Conservation (phyloP, 2,329 filamentous ascomycete genomes). For the Botrytis hyacinthi region DNA sequence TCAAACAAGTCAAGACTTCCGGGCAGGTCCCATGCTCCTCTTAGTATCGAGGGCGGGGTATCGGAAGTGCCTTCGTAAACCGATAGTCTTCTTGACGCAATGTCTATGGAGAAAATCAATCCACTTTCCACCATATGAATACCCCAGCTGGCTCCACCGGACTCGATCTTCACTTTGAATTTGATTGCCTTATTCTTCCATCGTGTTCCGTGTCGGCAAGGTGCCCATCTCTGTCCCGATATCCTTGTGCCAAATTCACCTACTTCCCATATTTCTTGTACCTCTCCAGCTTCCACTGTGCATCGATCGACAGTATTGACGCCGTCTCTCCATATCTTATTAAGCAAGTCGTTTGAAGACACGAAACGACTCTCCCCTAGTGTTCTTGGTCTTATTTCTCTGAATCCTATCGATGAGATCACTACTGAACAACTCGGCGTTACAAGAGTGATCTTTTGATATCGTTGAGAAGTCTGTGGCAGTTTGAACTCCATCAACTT, state of each 20-base stretch:
- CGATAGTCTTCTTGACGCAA: background rate
- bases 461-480: slow-evolving; percentile 30
- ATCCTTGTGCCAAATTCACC: slow-evolving; percentile 9
- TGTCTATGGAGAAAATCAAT: slow-evolving; percentile 5
- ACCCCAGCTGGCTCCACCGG: slow-evolving; percentile 6
- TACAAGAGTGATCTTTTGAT: slow-evolving; percentile 29
- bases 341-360: slow-evolving; percentile 29
- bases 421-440: slow-evolving; percentile 27
- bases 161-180: slow-evolving; percentile 4
- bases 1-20: slow-evolving; percentile 5
- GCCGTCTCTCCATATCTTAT: slow-evolving; percentile 31
- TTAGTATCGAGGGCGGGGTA: background rate
- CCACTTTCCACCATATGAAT: slow-evolving; percentile 15
- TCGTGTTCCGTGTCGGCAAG: slow-evolving; percentile 1
- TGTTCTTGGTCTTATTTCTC: slow-evolving; percentile 21
- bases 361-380: slow-evolving; percentile 24
- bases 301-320: slow-evolving; percentile 11
- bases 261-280: slow-evolving; percentile 8
- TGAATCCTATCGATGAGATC: slow-evolving; percentile 28
- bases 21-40: background rate
- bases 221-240: slow-evolving; percentile 11
- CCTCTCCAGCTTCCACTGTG: slow-evolving; percentile 13
- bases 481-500: slow-evolving; percentile 22
- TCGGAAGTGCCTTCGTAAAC: slow-evolving; percentile 4
- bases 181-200: slow-evolving; percentile 14